A percentile compares a stretch with the other conserved stretches of the same genome.
phyloP scores from a whole-genome alignment of 768 basidiomycete genomes.

The Lactifluus subvellereus region DNA sequence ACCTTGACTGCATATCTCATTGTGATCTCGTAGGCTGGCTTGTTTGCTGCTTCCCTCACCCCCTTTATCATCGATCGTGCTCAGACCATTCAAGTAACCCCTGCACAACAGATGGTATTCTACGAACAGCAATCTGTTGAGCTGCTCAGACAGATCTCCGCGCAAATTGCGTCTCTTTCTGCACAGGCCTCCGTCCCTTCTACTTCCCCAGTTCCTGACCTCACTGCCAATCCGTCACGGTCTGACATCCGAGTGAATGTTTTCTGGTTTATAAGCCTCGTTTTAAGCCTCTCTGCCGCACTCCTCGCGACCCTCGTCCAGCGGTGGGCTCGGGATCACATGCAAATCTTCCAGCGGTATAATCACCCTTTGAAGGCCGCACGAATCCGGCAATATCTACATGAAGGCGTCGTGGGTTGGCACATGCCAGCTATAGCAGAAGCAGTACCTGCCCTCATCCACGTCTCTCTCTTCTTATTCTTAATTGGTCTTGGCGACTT shows the following conservation, averaged over 20 bases:
- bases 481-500: constrained; percentile 45
- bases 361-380: constrained; percentile 32
- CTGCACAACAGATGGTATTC: constrained; percentile 3
- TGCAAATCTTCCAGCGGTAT: constrained; percentile 29
- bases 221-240: constrained; percentile 23
- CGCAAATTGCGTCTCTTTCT: constrained; percentile 8
- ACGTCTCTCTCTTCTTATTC: constrained; percentile 45
- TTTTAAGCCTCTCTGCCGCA: constrained; percentile 39
- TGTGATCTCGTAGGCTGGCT: constrained; percentile 9
- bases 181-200: background rate
- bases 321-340: constrained; percentile 42
- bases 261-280: constrained; percentile 37
- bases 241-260: constrained; percentile 38
- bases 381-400: constrained; percentile 36
- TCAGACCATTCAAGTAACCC: constrained; percentile 14
- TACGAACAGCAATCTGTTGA: constrained; percentile 5
- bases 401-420: constrained; percentile 38
- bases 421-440: constrained; percentile 39
- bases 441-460: constrained; percentile 43
- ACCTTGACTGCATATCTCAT: background rate
- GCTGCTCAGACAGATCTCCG: constrained; percentile 16
- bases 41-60: constrained; percentile 18
- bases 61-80: constrained; percentile 14
- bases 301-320: constrained; percentile 43
- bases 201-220: background rate